phyloP scores from a whole-genome alignment of 805 yeast genomes.

The Kodamaea fukazawae region DNA sequence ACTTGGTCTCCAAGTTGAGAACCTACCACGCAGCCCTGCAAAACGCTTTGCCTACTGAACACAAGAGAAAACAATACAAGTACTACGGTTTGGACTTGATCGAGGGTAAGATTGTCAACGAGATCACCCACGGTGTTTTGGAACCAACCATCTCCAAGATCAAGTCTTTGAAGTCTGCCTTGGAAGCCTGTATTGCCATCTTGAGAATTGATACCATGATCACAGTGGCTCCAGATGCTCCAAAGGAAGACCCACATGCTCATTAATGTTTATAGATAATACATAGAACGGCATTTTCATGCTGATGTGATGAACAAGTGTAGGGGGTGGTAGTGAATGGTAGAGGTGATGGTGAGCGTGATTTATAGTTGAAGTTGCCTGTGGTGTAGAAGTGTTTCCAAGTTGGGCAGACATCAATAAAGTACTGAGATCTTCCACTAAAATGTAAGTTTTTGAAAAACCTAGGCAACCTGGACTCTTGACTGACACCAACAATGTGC shows the following conservation, averaged over 20 bases:
- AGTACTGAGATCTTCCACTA: no score
- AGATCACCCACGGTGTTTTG: constrained; percentile 77
- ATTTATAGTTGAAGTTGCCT: no score
- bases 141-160: constrained; percentile 95
- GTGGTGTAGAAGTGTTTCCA: no score
- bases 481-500: no score
- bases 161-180: constrained; percentile 89
- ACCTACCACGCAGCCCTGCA: constrained; percentile 96
- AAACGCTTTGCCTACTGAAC: constrained; percentile 76
- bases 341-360: no score
- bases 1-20: constrained; percentile 90
- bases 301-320: no score
- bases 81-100: constrained; percentile 91
- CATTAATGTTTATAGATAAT: constrained; percentile 41
- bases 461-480: no score
- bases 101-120: constrained; percentile 89
- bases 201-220: constrained; percentile 98
- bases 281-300: no score
- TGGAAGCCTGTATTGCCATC: constrained; percentile 97
- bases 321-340: no score
- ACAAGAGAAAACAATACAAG: constrained; percentile 79
- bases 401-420: no score
- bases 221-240: constrained; percentile 93
- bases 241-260: constrained; percentile 86
- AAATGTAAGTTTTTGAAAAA: no score